phyloP scores from a whole-genome alignment of 805 yeast genomes.

The Sugiyamaella lignohabitans region DNA sequence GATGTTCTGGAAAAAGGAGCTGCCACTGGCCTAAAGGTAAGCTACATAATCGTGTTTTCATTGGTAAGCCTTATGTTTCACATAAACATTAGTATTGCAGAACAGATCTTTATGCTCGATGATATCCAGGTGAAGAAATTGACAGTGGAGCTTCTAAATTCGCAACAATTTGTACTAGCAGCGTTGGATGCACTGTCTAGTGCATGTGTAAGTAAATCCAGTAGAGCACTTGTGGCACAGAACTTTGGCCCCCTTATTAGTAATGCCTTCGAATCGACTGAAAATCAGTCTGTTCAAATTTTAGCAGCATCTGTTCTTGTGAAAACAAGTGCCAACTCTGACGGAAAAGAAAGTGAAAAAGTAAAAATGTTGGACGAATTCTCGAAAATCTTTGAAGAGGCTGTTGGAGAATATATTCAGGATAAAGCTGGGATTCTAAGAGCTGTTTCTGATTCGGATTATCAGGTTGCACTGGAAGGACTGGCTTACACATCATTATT shows the following conservation, averaged over 20 bases:
- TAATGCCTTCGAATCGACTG: slow-evolving; percentile 19
- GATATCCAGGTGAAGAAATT: slow-evolving; percentile 17
- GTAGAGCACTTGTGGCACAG: slow-evolving; percentile 25
- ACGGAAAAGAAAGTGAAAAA: slow-evolving; percentile 15
- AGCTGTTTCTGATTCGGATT: slow-evolving; percentile 10
- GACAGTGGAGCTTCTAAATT: slow-evolving; percentile 11
- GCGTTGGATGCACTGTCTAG: slow-evolving; percentile 31
- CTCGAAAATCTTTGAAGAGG: slow-evolving; percentile 27
- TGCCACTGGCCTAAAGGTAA: neutral
- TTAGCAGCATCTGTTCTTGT: slow-evolving; percentile 32
- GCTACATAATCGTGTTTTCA: slow-evolving; percentile 16
- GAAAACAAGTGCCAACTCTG: slow-evolving; percentile 28
- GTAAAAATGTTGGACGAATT: slow-evolving; percentile 22
- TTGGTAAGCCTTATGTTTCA: slow-evolving; percentile 25
- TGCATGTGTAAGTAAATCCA: slow-evolving; percentile 29
- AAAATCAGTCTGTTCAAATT: slow-evolving; percentile 20
- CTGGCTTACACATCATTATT: slow-evolving; percentile 33
- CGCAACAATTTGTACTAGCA: slow-evolving; percentile 20
- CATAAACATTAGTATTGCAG: slow-evolving; percentile 24
- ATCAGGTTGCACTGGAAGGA: slow-evolving; percentile 31
- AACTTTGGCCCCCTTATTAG: slow-evolving; percentile 22
- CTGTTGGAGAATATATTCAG: slow-evolving; percentile 12
- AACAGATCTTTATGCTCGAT: slow-evolving; percentile 21
- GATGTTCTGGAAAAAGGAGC: neutral
- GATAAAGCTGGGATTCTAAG: too few relatives aligned